Base-by-base conservation (phyloP, 2,329 filamentous ascomycete species). In the Neonectria magnoliae region DNA sequence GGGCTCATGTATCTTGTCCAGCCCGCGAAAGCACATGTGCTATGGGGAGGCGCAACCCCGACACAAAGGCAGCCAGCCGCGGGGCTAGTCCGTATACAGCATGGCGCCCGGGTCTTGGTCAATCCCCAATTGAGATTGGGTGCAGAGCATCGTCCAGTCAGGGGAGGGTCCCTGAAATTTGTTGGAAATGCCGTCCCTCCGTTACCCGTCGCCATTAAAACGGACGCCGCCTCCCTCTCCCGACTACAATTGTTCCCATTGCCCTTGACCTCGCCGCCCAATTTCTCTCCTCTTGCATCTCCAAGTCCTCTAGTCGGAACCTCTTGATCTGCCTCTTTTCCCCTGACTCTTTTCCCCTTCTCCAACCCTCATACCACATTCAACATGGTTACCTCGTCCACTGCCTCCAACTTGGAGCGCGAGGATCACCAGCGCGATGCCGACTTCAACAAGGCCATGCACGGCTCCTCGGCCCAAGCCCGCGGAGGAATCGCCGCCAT, bases 401-500 rank as follows among this genome's bases (percentile, higher is more conserved):
- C 76, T 61, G 71, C 69, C 62, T 73, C 73, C 60, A 73, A 76
- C 65, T 91, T 97, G 78, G 93, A 97, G 86, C 83, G 85, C 76
- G 93, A 97, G 83, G 89, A 97, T 79, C 91, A 94, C 80, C 78
- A 82, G 76, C 93, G 94, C 73, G 94, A 97, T 91, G 93, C 93
- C 69, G 91, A 88, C 72, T 97, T 97, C 87, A 94, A 93, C 86
- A 92, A 93, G 83, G 93, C 89, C 71, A 85, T 97, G 84, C 94
- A 98, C 81, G 93, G 87, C 76, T 80, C 79, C 67, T 93, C 93
- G 58, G 85, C 93, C 54, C 81, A 90, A 76, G 88, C 88, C 48
- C 82, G 85, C 61, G 92, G 91, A 76, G 93, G 93, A 71, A 87
- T 98, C 74, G 83, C 88, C 73, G 93, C 95, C 75, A 94, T 98